A percentile compares a stretch with the other conserved stretches of the same genome.
Conservation (phyloP, 2,329 filamentous ascomycete genomes). For the Triangularia verruculosa region DNA sequence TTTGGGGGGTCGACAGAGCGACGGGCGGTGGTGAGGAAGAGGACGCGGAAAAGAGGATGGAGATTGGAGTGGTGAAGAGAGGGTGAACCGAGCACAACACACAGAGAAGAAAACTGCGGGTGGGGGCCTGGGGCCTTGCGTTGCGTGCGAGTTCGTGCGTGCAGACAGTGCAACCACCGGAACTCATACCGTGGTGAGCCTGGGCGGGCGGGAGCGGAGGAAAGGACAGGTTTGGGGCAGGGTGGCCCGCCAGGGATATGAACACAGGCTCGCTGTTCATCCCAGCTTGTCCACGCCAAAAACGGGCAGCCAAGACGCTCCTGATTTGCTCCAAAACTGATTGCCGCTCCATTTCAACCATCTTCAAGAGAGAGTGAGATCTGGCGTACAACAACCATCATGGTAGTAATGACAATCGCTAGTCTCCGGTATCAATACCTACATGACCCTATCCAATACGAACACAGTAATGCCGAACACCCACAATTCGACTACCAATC, state of each 20-base stretch:
- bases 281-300: constrained; percentile 3
- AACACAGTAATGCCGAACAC: not conserved
- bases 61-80: constrained; percentile 18
- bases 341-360: not conserved
- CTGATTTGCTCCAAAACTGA: constrained; percentile 6
- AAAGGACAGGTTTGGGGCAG: constrained; percentile 7
- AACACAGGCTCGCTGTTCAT: constrained; percentile 2
- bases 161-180: constrained; percentile 2
- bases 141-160: constrained; percentile 4
- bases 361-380: no score
- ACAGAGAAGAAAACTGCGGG: constrained; percentile 17
- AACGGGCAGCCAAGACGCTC: constrained; percentile 2
- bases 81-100: constrained; percentile 13
- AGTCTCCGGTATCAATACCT: no score
- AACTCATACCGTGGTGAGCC: constrained; percentile 17
- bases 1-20: constrained; percentile 31
- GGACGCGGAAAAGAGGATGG: constrained; percentile 24
- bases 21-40: constrained; percentile 27
- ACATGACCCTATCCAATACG: not conserved
- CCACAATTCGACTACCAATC: not conserved
- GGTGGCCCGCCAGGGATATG: constrained; percentile 10
- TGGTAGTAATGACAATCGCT: no score
- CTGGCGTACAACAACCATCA: no score
- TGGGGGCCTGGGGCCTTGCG: constrained; percentile 20
- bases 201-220: constrained; percentile 21